Evolutionary conservation across 305 asterid species (phyloP).

Genomic region (Galium porrigens): DNA sequence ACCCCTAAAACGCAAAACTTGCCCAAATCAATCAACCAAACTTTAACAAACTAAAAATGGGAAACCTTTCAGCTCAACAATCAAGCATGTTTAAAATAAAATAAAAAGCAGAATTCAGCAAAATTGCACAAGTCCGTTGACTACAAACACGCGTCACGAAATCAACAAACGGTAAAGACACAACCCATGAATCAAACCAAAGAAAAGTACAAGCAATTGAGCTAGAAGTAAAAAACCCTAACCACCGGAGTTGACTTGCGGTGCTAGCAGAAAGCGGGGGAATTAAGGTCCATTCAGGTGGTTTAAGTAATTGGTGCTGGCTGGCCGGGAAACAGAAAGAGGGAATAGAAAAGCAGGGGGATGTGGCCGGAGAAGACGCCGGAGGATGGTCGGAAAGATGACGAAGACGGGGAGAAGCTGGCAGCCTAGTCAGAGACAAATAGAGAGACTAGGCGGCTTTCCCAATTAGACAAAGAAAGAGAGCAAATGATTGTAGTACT

Average conservation of each 20-base stretch:
- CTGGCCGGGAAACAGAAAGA: slow-evolving; percentile 2
- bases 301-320: background rate
- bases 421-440: slow-evolving; percentile 4
- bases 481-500: background rate
- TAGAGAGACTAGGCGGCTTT: slow-evolving; percentile 5
- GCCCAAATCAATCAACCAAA: background rate
- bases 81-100: background rate
- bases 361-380: slow-evolving; percentile 3
- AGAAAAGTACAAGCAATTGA: background rate
- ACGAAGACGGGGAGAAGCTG: background rate
- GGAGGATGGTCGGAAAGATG: slow-evolving; percentile 5
- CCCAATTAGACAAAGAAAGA: background rate
- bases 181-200: background rate
- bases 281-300: background rate
- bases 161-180: background rate
- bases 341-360: background rate
- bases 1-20: background rate
- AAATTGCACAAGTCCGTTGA: background rate
- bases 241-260: slow-evolving; percentile 6
- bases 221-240: slow-evolving; percentile 4
- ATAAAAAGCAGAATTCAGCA: background rate
- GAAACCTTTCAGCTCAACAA: background rate
- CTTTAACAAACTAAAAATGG: background rate
- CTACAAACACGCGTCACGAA: background rate
- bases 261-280: background rate